A percentile compares a stretch with the other conserved stretches of the same genome.
Evolutionary conservation across 2,329 filamentous ascomycete species (phyloP).

Genomic region (Talaromyces sp.): DNA sequence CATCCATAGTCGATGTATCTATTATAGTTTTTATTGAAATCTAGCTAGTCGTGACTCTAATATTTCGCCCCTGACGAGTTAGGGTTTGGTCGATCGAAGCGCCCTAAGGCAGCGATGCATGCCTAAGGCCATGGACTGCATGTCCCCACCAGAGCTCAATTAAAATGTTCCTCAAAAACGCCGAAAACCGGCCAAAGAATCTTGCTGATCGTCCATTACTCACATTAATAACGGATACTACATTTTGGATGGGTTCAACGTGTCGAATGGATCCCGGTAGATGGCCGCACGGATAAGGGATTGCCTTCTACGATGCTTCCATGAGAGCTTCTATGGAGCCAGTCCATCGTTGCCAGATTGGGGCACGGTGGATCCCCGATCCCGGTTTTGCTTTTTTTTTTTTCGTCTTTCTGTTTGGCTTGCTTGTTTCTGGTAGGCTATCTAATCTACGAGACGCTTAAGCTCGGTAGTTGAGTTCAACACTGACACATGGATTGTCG

Average conservation of each 20-base stretch:
- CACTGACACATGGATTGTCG: not conserved
- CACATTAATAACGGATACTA: constrained; percentile 4
- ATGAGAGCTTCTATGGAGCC: constrained; percentile 9
- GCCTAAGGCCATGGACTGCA: not conserved
- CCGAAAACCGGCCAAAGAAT: not conserved
- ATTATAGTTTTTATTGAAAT: not conserved
- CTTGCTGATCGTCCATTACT: not conserved
- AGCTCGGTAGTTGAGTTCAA: not conserved
- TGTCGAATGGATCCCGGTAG: not conserved
- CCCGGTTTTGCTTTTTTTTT: not conserved
- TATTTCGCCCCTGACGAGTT: not conserved
- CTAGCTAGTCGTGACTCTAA: not conserved
- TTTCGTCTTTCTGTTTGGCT: not conserved
- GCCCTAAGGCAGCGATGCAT: not conserved
- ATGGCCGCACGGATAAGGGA: not conserved
- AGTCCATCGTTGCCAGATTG: not conserved
- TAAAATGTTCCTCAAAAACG: not conserved
- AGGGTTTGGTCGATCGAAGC: not conserved
- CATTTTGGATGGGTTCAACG: not conserved
- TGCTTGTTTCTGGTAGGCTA: not conserved
- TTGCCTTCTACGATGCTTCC: constrained; percentile 2
- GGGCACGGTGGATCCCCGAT: not conserved
- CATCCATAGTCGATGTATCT: not conserved
- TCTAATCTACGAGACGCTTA: not conserved
- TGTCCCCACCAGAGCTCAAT: not conserved